Base-by-base conservation (phyloP, 2,329 filamentous ascomycete species). In the Arthrobotrys pseudoclavata region DNA sequence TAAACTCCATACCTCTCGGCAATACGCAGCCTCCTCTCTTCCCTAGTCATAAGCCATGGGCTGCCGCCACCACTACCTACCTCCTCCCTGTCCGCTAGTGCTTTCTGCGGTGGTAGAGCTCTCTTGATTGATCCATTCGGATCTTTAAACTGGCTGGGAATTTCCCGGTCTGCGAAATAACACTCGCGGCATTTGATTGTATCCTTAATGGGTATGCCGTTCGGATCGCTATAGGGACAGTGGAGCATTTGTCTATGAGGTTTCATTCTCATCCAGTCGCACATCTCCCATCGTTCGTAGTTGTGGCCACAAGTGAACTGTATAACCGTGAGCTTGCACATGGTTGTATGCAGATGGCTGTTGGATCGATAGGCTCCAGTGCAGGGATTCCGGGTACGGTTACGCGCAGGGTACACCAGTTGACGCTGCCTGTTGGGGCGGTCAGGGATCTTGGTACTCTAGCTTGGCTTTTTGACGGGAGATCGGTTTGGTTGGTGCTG, bases 101-200 rank as follows among this genome's bases (percentile, higher is more conserved):
- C 5, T 29, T n/a, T 42, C 10, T 60, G 1, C 20, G 53, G 53
- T 4, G 31, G 53, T 7, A 12, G 18, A 3, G 18, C 34, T 6
- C 18, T 18, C 9, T 60, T 60, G 24, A 24, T 60, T 5, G n/a
- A n/a, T n/a, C 0, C 7, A 9, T 18, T 60, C 4, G 53, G 9
- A 24, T 24, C 20, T 60, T 31, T 40, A 9, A 55, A 55, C 3
- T 42, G 31, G 3, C 18, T 24, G 0, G 53, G 53, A 12, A n/a
- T 18, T 3, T 40, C 34, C 10, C 9, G 31, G 3, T 60, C 53
- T 12, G 10, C 20, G 10, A n/a, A 20, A 15, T 18, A 31, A 52
- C 69, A 72, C 3, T 57, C 34, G 20, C 50, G 63, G 55, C 69
- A 66, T 26, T 48, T 64, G 29, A 31, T 42, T 1, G 29, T 18